Evolutionary conservation across 2,329 filamentous ascomycete genomes (phyloP), one percentile per base, ranked within the genome.

Genomic region (Hypoxylon sp.): DNA sequence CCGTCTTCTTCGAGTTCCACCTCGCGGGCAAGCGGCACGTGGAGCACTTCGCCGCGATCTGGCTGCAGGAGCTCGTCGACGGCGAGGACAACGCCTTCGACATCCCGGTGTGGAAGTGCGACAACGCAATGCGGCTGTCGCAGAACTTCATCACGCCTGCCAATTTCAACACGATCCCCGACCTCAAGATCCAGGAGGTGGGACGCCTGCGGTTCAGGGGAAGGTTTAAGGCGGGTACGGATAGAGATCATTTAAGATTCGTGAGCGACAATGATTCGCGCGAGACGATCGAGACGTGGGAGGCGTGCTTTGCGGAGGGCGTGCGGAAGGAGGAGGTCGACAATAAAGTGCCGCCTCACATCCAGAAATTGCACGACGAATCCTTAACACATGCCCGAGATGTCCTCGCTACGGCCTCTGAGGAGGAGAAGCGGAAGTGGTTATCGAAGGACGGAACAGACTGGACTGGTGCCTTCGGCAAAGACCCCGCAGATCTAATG

Each of bases 241-340:
- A 98, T 78, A 89, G 93, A 60, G 92, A 93, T 17, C 96, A 98
- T 77, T 87, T 93, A 72, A 86, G 85, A 1, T 98, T 97, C 74
- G 90, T 97, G 22, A 88, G 90, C 53, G 93, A 97, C 79, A 97
- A 97, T 75, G 90, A 97, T 77, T 91, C 92, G 1, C 91, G 95
- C 33, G 96, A 98, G 83, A 98, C 95, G 0, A 97, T 93, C 71
- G 95, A 98, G 82, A 92, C 92, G 0, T 98, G 95, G 94, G 94
- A 98, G 79, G 93, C 94, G 0, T 98, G 95, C 78, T 89, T 92
- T 44, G 90, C 94, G 0, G 95, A 98, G 79, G 95, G 95, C 11
- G 93, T 97, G 0, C 89, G 96, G 1, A 81, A 85, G 13, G 87
- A 90, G 61, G 86, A 89, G 30, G 93, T 98, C 0, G 83, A 87